Conservation (phyloP, 2,329 filamentous ascomycete species). For the Calonectria crousiana region DNA sequence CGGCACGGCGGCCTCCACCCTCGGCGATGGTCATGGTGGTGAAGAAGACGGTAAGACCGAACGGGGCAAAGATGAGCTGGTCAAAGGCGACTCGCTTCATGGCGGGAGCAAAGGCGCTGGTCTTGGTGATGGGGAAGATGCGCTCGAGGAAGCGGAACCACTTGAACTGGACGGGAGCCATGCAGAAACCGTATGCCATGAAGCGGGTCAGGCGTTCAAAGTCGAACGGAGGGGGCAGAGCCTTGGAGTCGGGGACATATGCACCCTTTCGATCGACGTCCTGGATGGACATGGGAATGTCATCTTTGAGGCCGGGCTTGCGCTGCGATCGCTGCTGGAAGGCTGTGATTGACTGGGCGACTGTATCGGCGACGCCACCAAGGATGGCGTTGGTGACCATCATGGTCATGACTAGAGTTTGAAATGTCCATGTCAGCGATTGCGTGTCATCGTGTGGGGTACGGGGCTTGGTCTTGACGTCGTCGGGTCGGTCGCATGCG, state of each 20-base stretch:
- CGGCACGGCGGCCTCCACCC: slow-evolving; percentile 84
- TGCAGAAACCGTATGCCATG: slow-evolving; percentile 97
- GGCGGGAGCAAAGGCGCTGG: slow-evolving; percentile 78
- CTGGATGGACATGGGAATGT: slow-evolving; percentile 87
- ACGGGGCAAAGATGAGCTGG: slow-evolving; percentile 92
- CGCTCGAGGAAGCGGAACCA: slow-evolving; percentile 92
- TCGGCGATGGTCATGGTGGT: slow-evolving; percentile 97
- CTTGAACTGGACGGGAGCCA: slow-evolving; percentile 94
- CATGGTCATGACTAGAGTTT: slow-evolving; percentile 83
- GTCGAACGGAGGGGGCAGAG: slow-evolving; percentile 86
- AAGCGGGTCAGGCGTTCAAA: slow-evolving; percentile 95
- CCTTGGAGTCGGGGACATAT: slow-evolving; percentile 72
- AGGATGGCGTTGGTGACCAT: slow-evolving; percentile 99
- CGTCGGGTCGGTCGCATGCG: neutral
- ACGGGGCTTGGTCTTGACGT: neutral
- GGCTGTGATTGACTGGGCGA: slow-evolving; percentile 91
- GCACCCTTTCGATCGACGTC: slow-evolving; percentile 89
- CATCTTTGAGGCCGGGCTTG: slow-evolving; percentile 76
- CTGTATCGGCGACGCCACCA: slow-evolving; percentile 95
- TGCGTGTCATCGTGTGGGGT: neutral
- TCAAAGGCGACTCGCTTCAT: slow-evolving; percentile 93
- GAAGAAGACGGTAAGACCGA: slow-evolving; percentile 90
- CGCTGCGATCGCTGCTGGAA: slow-evolving; percentile 76
- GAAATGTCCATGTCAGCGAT: slow-evolving; percentile 17
- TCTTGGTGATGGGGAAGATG: slow-evolving; percentile 87